Evolutionary conservation across 129 eudicot species (phyloP), one percentile per base, ranked within the genome.

Genomic region (Centella asiatica): DNA sequence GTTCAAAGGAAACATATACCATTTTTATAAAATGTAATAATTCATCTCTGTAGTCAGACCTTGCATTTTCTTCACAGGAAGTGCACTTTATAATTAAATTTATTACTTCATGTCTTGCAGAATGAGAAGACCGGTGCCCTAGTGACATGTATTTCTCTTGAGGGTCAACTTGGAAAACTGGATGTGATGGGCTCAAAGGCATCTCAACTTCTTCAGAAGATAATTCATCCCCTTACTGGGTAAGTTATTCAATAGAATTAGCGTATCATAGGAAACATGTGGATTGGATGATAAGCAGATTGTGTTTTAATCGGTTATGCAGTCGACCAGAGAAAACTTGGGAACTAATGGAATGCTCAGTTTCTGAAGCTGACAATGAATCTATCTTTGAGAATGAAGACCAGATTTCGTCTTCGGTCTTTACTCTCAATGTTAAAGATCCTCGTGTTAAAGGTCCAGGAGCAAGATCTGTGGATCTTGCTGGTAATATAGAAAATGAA

Each of bases 161-260:
- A 80, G 73, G 89, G 86, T 34, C 80, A 93, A 51, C 85, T 87
- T 52, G 99, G 78, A 31, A 82, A 78, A 60, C 24, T 93, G 71
- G 99, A 93, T 74, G 76, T 93, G 47, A 85, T 82, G 65, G 99
- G 99, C 72, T 76, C 81, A 56, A 78, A 77, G 62, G 81, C 85
- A 74, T 80, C 69, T 67, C 78, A 80, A 53, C 77, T 82, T 79
- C 88, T 93, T 65, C 79, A 62, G 58, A 93, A 77, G 81, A 78
- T 84, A 58, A 63, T 93, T 67, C 79, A 69, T 51, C 96, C 92
- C 55, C 66, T 67, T 65, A 67, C 65, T 44, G 50, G 78, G 99
- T 78, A 65, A 78, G 72, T 44, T 40, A 56, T 71, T 25, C 59
- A 22, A 13, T 55, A 28, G 31, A 27, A 36, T 67, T 62, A 25